These are phyloP conservation scores for Cordyceps tenuipes DNA, from an alignment of 2,329 filamentous ascomycete species.

Conservation along the genomic window DNA sequence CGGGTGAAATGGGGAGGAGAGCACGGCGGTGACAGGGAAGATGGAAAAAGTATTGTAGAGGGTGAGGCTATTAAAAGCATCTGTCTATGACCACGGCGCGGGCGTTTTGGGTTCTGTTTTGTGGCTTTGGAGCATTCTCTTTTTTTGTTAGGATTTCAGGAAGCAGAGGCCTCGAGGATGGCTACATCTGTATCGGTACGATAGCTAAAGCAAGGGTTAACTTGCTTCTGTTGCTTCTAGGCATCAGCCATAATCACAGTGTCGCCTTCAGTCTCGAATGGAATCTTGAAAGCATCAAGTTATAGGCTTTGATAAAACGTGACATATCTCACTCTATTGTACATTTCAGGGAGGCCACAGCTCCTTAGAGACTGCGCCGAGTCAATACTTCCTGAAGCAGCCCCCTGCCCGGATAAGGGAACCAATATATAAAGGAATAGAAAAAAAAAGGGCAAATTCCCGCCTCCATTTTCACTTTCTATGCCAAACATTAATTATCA, in stretches of 20 bases:
- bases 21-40: background rate
- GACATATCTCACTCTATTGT: background rate
- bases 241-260: background rate
- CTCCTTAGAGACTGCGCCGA: background rate
- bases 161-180: no score
- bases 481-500: constrained; percentile 11
- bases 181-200: background rate
- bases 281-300: background rate
- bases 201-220: background rate
- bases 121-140: background rate
- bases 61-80: background rate
- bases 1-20: background rate
- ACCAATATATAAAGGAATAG: background rate
- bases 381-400: background rate
- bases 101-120: constrained; percentile 7
- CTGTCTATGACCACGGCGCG: constrained; percentile 3
- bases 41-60: background rate
- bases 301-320: background rate
- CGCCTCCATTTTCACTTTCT: constrained; percentile 5
- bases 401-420: background rate
- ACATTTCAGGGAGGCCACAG: background rate
- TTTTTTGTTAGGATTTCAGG: background rate
- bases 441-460: background rate
- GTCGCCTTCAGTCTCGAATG: background rate
- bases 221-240: background rate